Conservation (phyloP, 1,139 yeast species). For the Magnusiomyces suaveolens region DNA sequence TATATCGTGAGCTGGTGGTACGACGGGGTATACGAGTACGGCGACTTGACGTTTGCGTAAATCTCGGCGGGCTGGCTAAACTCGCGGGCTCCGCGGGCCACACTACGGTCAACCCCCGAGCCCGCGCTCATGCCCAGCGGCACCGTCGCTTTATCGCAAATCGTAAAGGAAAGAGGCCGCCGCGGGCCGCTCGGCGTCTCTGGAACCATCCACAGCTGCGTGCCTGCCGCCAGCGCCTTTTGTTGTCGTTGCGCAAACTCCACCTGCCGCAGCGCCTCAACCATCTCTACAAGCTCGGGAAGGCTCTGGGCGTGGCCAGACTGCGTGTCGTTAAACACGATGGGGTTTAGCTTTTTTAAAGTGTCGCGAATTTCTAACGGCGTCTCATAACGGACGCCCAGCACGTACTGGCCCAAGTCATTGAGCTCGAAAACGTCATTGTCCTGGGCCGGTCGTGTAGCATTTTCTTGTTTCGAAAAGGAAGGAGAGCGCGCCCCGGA, state of each 20-base stretch:
- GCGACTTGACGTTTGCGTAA: conserved; percentile 34
- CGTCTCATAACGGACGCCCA: conserved; percentile 14
- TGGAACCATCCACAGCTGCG: conserved; percentile 9
- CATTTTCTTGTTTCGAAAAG: too few species aligned
- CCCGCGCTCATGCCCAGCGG: neutral
- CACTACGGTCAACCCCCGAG: neutral
- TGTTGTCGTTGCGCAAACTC: conserved; percentile 8
- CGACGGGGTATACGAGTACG: conserved; percentile 84
- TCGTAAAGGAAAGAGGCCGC: conserved; percentile 14
- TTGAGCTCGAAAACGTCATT: conserved; percentile 11
- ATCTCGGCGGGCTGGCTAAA: conserved; percentile 25
- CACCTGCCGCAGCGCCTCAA: conserved; percentile 10
- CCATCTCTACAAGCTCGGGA: conserved; percentile 11
- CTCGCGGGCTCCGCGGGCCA: conserved; percentile 8
- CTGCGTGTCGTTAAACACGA: neutral
- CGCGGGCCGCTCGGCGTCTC: conserved; percentile 9
- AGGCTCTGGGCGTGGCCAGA: conserved; percentile 13
- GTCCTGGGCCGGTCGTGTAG: too few species aligned
- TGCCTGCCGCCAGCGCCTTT: conserved; percentile 2
- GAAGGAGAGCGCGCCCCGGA: too few species aligned
- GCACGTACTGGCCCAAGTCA: conserved; percentile 19
- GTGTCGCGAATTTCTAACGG: neutral
- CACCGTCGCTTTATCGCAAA: neutral
- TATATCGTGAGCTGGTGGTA: conserved; percentile 75
- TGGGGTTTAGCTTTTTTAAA: neutral